Evolutionary conservation across 192 early-diverging fungal genomes (phyloP).

Genomic region (Linnemannia zychae): DNA sequence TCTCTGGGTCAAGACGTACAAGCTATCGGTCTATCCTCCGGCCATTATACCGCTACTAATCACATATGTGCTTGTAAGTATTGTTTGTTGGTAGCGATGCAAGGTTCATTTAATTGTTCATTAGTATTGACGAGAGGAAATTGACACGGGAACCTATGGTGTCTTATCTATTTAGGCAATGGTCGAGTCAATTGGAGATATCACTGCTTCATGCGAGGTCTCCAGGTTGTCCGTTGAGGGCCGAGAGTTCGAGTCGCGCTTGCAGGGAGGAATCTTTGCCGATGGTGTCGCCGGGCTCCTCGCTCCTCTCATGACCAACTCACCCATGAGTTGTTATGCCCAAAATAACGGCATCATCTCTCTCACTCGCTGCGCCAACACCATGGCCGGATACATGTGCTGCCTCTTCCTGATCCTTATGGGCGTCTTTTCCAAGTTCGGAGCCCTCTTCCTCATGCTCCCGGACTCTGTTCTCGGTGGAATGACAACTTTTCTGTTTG

Average conservation of each 20-base stretch:
- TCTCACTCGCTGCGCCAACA: constrained; percentile 67
- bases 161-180: constrained; percentile 30
- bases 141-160: not conserved
- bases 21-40: constrained; percentile 59
- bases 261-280: constrained; percentile 66
- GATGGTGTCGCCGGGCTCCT: constrained; percentile 63
- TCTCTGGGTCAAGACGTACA: constrained; percentile 66
- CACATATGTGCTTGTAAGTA: constrained; percentile 51
- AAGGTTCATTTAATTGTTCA: not conserved
- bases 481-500: constrained; percentile 67
- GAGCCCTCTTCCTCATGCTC: constrained; percentile 60
- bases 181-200: constrained; percentile 66
- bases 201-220: constrained; percentile 70
- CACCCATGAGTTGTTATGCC: constrained; percentile 67
- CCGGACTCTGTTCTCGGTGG: constrained; percentile 66
- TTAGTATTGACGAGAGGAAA: too few relatives aligned
- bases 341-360: constrained; percentile 73
- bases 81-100: not conserved
- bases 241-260: constrained; percentile 63
- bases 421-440: constrained; percentile 68
- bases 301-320: constrained; percentile 58
- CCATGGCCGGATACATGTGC: constrained; percentile 66
- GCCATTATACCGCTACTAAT: constrained; percentile 65
- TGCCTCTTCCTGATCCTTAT: constrained; percentile 65
- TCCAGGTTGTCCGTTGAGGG: constrained; percentile 65